Evolutionary conservation across 176 grass and related monocot genomes (phyloP).

Genomic region (Oropetium thomaeum): DNA sequence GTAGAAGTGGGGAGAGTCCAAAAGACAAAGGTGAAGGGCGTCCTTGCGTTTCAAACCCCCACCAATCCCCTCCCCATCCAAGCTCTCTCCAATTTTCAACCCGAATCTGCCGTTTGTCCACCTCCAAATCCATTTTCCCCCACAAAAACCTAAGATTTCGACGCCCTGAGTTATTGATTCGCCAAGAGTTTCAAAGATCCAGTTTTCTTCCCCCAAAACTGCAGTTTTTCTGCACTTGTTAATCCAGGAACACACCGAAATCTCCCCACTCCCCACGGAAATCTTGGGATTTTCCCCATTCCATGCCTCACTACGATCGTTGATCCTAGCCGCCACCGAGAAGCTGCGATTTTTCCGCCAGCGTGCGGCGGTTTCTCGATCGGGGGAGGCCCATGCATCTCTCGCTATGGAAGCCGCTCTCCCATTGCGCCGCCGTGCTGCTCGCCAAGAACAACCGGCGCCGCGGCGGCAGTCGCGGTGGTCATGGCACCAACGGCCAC

Average conservation of each 20-base stretch:
- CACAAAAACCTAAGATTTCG: conserved; percentile 24
- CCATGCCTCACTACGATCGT: background rate
- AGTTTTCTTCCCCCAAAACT: conserved; percentile 11
- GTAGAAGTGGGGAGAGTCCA: conserved; percentile 15
- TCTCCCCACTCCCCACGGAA: conserved; percentile 20
- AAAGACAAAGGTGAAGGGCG: conserved; percentile 33
- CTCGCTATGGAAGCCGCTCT: conserved; percentile 84
- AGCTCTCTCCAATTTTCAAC: conserved; percentile 14
- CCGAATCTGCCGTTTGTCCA: conserved; percentile 5
- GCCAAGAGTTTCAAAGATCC: conserved; percentile 24
- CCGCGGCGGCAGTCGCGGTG: conserved; percentile 6
- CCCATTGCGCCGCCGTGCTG: conserved; percentile 73
- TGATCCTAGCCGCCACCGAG: conserved; percentile 21
- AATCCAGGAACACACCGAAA: conserved; percentile 24
- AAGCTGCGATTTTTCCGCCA: conserved; percentile 29
- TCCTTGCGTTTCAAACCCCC: conserved; percentile 37
- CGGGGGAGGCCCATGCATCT: conserved; percentile 57
- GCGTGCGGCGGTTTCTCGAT: conserved; percentile 25
- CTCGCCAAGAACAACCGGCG: conserved; percentile 73
- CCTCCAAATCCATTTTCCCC: background rate
- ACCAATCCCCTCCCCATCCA: conserved; percentile 29
- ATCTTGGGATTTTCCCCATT: conserved; percentile 7
- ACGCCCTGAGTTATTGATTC: conserved; percentile 9
- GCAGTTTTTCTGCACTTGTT: conserved; percentile 12
- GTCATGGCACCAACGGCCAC: conserved; percentile 10